Evolutionary conservation across 331 rosid species (phyloP).

Genomic region (Pyracantha coccinea): DNA sequence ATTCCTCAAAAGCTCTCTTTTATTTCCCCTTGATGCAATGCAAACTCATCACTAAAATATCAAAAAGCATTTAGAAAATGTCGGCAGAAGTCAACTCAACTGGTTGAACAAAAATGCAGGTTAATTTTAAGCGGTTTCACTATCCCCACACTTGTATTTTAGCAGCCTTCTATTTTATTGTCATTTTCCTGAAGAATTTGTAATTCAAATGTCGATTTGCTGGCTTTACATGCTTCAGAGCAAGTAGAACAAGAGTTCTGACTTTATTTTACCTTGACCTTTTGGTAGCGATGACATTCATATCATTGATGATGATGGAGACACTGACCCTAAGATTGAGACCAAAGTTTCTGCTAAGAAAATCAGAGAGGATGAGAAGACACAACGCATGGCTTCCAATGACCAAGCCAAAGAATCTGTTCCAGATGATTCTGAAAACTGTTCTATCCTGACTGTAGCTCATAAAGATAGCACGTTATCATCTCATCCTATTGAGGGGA

Average conservation of each 20-base stretch:
- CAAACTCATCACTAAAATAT: not conserved
- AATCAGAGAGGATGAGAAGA: slow-evolving; percentile 35
- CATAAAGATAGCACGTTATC: slow-evolving; percentile 22
- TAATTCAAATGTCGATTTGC: slow-evolving; percentile 11
- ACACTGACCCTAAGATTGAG: slow-evolving; percentile 30
- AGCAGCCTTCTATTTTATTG: not conserved
- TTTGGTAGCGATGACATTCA: slow-evolving; percentile 42
- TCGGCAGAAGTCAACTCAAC: not conserved
- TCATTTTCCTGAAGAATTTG: not conserved
- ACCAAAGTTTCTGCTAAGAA: slow-evolving; percentile 37
- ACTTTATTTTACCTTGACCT: slow-evolving; percentile 10
- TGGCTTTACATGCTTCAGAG: slow-evolving; percentile 9
- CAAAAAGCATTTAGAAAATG: not conserved
- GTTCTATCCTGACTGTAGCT: slow-evolving; percentile 18
- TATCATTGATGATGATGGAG: slow-evolving; percentile 35
- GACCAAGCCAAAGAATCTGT: slow-evolving; percentile 17
- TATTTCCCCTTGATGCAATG: not conserved
- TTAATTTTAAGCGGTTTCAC: not conserved
- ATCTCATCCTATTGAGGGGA: slow-evolving; percentile 25
- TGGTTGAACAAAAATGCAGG: slow-evolving; percentile 5
- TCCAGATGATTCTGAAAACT: slow-evolving; percentile 26
- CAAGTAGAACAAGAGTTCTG: slow-evolving; percentile 12
- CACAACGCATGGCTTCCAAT: slow-evolving; percentile 20
- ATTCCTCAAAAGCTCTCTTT: not conserved
- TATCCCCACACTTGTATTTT: not conserved